Base-by-base conservation (phyloP, 1,284 basidiomycete species). In the Earliella scabrosa region DNA sequence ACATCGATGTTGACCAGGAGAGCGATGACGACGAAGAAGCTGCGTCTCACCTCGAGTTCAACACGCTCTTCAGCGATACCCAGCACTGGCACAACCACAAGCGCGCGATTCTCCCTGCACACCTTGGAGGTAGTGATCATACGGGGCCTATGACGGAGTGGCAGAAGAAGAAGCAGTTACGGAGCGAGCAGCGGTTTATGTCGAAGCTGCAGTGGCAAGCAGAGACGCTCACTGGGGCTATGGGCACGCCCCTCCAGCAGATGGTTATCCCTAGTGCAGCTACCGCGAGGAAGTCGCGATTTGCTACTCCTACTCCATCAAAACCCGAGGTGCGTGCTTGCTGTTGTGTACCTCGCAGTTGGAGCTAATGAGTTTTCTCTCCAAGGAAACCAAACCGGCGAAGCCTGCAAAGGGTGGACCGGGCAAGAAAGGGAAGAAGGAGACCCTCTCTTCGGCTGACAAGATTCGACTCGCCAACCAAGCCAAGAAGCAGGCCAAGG, bases 151-250 rank as follows among this genome's bases (percentile, higher is more conserved):
- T 54, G 48, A 72, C 71, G 20, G 75, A 68, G 56, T 66, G 73
- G 68, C 68, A 74, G 48, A 74, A 76, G 32, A 70, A 54, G 55
- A 74, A 71, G 57, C 68, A 66, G 45, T 71, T 84, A 44, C 70
- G 73, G 16, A 64, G 66, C 18, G 75, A 84, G 16, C 88, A 90
- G 63, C 70, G 77, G 2, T 82, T 81, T 66, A 86, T 86, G 81
- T 70, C 75, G 24, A 72, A 64, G 16, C 63, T 89, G 55, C 83
- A 86, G 56, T 71, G 75, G 54, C 83, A 84, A 43, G 86, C 88
- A 6, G 79, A 78, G 38, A 85, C 85, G 1, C 65, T 90, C 54
- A 86, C 83, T 0, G 87, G 88, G 0, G 85, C 85, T 1, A 75
- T 77, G 0, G 87, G 87, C 0, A 73, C 72, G 1, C 69, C 70